Evolutionary conservation across 2,329 filamentous ascomycete species (phyloP), one percentile per base, ranked within the genome.

Genomic region (Cytospora leucostoma): DNA sequence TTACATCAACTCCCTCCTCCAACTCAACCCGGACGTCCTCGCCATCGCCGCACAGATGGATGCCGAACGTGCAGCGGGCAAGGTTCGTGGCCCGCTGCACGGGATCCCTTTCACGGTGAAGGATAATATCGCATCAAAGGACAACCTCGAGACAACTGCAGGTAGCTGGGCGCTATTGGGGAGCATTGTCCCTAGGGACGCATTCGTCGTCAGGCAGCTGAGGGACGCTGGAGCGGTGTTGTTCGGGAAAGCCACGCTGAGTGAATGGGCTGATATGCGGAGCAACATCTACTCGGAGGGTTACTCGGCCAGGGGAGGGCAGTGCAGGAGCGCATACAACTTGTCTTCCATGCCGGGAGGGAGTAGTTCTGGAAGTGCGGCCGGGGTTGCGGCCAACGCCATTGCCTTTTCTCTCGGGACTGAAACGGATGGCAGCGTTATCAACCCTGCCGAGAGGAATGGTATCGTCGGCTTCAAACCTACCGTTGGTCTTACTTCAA

Each of bases 81-180:
- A 76, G 47, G 73, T 87, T 11, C 82, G 87, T n/a, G 83, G 88
- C 1, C 85, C 85, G 1, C 79, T 93, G 1, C 90, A 93, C 71
- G 90, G 90, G 3, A 90, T 93, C 51, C 90, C 90, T 0, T 90
- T 90, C 71, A 78, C 89, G 2, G 84, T 92, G 67, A 93, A 93
- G 74, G 89, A 93, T 71, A 89, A 88, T 71, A 88, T 91, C 61
- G 87, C 81, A 32, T 86, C 83, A 10, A 86, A 85, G 67, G 89
- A 92, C 71, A 82, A 82, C 58, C 84, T 93, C 82, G 83, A 92
- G 71, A 93, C 89, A 0, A 92, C 90, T 0, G 89, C 89, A 0
- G 90, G 90, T 0, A 86, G 82, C 69, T 88, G 80, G 82, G 86
- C 86, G 19, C 79, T 93, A 0, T 73, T 89, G 1, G 89, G 89